Base-by-base conservation (phyloP, 768 basidiomycete species). In the Calvatia gigantea region DNA sequence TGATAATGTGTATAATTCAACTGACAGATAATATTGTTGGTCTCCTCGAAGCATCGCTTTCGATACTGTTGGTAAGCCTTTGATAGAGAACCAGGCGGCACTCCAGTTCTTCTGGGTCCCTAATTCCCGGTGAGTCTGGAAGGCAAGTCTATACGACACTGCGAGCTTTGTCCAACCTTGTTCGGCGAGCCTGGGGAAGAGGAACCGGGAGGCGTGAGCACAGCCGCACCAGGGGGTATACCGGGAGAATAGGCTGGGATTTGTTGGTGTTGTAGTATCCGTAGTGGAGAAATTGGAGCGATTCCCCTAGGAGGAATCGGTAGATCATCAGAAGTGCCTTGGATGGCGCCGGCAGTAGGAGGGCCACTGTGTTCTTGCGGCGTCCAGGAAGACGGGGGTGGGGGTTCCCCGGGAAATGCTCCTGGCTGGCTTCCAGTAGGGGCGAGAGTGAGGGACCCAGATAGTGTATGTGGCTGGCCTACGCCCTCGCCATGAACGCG, bases 131-230 rank as follows among this genome's bases (percentile, higher is more conserved):
- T 53, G 12, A 32, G 52, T 31, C 39, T 57, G 58, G 63, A 47
- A 54, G 57, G 64, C 64, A 58, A 63, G 37, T 43, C 56, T 55
- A 39, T 60, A 70, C 1, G 70, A 70, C 29, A 75, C 70, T 7
- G 67, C 0, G 12, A 19, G 14, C 37, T 38, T 32, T 23, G 39
- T 11, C 29, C 8, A 6, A 2, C 9, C 12, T 17, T 31, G 4
- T 15, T 49, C 8, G 29, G 19, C 8, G 29, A 42, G 9, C 15
- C 17, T 8, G 41, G n/a, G 14, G 29, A 32, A 14, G 51, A 35
- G 14, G 41, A 29, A 29, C 28, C 39, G 21, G 41, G 41, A 31
- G 29, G 51, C 23, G 55, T 31, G 12, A 37, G 33, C 8, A 37
- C 25, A 19, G 44, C 19, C 9, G 25, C 35, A 8, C 54, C 37